Evolutionary conservation across 2,329 filamentous ascomycete species (phyloP).

Genomic region (Amylocarpus encephaloides): DNA sequence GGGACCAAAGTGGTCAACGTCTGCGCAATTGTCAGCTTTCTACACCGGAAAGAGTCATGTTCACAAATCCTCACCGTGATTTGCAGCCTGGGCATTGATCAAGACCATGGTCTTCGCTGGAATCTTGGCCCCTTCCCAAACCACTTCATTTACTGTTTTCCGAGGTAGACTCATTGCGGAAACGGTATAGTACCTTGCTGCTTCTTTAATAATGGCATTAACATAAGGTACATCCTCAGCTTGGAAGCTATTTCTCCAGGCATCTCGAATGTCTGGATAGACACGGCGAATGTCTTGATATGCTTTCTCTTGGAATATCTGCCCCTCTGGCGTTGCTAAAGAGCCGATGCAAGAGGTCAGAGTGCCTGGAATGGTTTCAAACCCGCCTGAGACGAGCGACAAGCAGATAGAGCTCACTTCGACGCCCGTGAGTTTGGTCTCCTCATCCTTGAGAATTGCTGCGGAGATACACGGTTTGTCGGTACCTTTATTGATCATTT

Average conservation of each 20-base stretch:
- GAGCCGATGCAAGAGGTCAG: slow-evolving; percentile 46
- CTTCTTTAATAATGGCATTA: slow-evolving; percentile 45
- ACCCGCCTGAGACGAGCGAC: slow-evolving; percentile 46
- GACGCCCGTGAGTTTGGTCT: slow-evolving; percentile 45
- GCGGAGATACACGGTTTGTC: slow-evolving; percentile 49
- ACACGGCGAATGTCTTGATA: slow-evolving; percentile 45
- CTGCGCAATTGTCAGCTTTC: slow-evolving; percentile 24
- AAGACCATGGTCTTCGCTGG: slow-evolving; percentile 47
- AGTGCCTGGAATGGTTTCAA: slow-evolving; percentile 49
- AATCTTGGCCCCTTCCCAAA: slow-evolving; percentile 46
- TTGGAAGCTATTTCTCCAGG: slow-evolving; percentile 40
- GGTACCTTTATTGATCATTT: slow-evolving; percentile 44
- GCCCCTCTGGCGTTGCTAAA: slow-evolving; percentile 41
- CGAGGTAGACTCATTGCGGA: slow-evolving; percentile 46
- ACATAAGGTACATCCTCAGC: slow-evolving; percentile 44
- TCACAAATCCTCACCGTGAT: slow-evolving; percentile 39
- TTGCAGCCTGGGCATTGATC: slow-evolving; percentile 49
- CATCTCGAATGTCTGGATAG: slow-evolving; percentile 40
- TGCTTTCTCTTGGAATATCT: slow-evolving; percentile 45
- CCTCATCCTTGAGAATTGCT: slow-evolving; percentile 47
- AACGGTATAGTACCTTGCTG: slow-evolving; percentile 47
- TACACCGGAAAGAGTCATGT: background rate
- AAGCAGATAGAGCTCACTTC: slow-evolving; percentile 49
- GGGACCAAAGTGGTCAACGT: slow-evolving; percentile 43
- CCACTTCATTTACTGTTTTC: slow-evolving; percentile 43